Evolutionary conservation across 345 rosid genomes (phyloP).

Genomic region (Excoecaria agallocha): DNA sequence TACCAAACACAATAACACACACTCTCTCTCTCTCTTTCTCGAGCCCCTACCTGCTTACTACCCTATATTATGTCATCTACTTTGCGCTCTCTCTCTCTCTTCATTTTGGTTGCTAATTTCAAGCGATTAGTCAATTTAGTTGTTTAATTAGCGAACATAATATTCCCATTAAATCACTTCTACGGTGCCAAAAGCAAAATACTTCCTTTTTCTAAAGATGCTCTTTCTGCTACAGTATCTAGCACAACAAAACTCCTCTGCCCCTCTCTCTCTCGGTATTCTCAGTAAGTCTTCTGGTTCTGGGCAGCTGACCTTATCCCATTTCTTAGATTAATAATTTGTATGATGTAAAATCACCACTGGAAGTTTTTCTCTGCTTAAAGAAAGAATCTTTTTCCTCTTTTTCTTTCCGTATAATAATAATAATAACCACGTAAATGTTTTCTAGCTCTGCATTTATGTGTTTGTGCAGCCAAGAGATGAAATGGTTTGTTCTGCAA

Average conservation of each 20-base stretch:
- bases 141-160: background rate
- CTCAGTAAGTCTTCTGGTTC: background rate
- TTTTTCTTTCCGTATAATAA: background rate
- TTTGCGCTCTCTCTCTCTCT: background rate
- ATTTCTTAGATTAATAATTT: slow-evolving; percentile 2
- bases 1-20: slow-evolving; percentile 16
- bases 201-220: background rate
- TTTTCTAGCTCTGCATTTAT: background rate
- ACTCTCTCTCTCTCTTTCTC: slow-evolving; percentile 42
- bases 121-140: too few relatives aligned
- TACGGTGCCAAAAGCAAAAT: background rate
- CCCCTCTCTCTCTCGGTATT: background rate
- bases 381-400: background rate
- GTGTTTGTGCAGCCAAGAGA: background rate
- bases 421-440: background rate
- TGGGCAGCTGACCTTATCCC: background rate
- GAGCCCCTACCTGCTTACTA: slow-evolving; percentile 36
- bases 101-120: background rate
- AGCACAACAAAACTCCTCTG: background rate
- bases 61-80: slow-evolving; percentile 17
- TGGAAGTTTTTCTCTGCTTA: background rate
- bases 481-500: slow-evolving; percentile 21
- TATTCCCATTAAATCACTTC: background rate
- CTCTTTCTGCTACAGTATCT: background rate
- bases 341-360: background rate